Evolutionary conservation across 768 basidiomycete genomes (phyloP).

Genomic region (Lactarius akahatsu): DNA sequence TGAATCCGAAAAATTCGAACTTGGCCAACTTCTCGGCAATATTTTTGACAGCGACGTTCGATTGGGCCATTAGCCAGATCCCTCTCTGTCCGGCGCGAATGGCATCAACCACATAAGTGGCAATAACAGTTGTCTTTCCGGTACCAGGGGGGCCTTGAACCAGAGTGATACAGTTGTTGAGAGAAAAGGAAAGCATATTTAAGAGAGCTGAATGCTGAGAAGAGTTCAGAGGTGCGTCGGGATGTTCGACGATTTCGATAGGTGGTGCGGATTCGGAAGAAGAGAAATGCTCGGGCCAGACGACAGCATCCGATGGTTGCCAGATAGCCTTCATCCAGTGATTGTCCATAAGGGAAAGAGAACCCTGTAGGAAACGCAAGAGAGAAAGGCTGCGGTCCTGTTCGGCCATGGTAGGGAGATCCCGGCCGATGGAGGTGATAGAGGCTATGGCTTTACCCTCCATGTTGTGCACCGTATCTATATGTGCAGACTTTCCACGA

Average conservation of each 20-base stretch:
- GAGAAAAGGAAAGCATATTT: conserved; percentile 41
- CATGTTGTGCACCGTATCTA: conserved; percentile 34
- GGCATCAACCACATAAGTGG: conserved; percentile 36
- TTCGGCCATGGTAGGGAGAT: conserved; percentile 60
- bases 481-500: conserved; percentile 26
- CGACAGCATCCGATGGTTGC: conserved; percentile 33
- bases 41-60: conserved; percentile 87
- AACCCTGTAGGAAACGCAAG: conserved; percentile 40
- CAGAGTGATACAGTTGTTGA: conserved; percentile 38
- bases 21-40: conserved; percentile 77
- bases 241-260: conserved; percentile 28
- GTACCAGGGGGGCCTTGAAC: conserved; percentile 39
- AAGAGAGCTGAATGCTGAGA: conserved; percentile 42
- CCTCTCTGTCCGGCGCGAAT: conserved; percentile 36
- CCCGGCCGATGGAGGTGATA: conserved; percentile 54
- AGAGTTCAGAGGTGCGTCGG: conserved; percentile 38
- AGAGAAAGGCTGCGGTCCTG: conserved; percentile 38
- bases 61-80: conserved; percentile 82
- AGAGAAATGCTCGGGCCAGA: conserved; percentile 42
- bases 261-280: conserved; percentile 28
- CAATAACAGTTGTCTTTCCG: conserved; percentile 38
- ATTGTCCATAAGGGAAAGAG: conserved; percentile 33
- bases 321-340: conserved; percentile 43
- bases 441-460: conserved; percentile 36
- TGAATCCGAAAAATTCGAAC: conserved; percentile 55